Evolutionary conservation across 192 early-diverging fungal species (phyloP), one percentile per base, ranked within the genome.

Genomic region (Funneliformis geosporum): DNA sequence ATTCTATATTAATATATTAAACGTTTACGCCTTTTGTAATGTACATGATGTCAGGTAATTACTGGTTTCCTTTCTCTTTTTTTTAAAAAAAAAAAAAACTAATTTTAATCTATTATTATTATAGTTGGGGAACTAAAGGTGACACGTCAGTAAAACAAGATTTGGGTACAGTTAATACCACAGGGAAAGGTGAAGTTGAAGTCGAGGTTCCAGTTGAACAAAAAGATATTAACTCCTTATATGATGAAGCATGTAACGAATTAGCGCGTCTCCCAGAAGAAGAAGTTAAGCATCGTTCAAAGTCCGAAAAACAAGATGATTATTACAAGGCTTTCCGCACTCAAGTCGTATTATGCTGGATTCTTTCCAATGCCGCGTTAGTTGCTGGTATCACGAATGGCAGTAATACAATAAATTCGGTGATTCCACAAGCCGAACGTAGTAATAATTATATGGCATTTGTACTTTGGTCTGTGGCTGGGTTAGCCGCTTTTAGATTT

Each of bases 261-360:
- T 85, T 98, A 43, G 80, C 76, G 50, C 81, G 83, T 18, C 77
- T 76, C 38, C 78, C 87, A 25, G 81, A 83, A 8, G 85, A 89
- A 40, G 87, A 86, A 16, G 83, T 82, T 5, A 69, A 86, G 75
- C 82, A 92, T 84, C 85, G 89, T 18, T 91, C 93, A 81, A 88
- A 90, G 2, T 88, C 91, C 69, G 92, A 91, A 8, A 95, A 95
- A 78, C 89, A 90, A 79, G 92, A 84, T 60, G 94, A 96, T 83
- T 94, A 96, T 82, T 95, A 94, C 83, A 90, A 92, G 47, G 81
- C 91, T 50, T 96, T 95, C 89, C 89, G 95, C 78, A 96, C 94
- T 1, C 83, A 86, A 8, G 84, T 95, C 23, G 90, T 96, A 1
- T 80, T 96, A 23, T 80, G 80, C 21, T 96, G 95, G 95, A 89